Evolutionary conservation across 2,329 filamentous ascomycete species (phyloP), one percentile per base, ranked within the genome.

Genomic region (Bipolaris gigantea): DNA sequence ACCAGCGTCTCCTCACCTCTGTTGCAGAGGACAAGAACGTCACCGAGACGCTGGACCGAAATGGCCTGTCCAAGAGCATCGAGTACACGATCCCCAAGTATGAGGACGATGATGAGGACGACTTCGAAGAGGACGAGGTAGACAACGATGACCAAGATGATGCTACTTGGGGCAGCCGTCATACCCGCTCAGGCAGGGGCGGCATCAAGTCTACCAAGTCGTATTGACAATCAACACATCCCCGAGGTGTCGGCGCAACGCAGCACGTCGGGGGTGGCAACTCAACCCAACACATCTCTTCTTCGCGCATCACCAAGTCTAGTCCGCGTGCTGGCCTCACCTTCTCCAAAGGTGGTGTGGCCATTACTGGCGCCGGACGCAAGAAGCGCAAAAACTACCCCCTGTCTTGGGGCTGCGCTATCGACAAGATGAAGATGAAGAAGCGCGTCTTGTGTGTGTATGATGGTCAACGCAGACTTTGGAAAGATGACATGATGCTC

Each of bases 401-500:
- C 11, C 86, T 89, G 0, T 92, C 89, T 1, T 99, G 94, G 94
- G 93, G 94, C 48, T 94, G 92, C 67, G 85, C 92, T 59, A 87
- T 89, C 68, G 89, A 90, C 67, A 92, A 94, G 79, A 96, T 97
- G 90, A 95, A 89, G 71, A 95, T 96, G 85, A 97, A 95, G 85
- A 97, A 97, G 84, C 89, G 94, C 25, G 91, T 97, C 50, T 82
- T 97, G 67, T 91, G 91, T 60, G 90, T 96, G 18, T 99, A 95
- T 68, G 92, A 97, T 70, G 94, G 94, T 0, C 83, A 83, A 15
- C 86, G 92, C 48, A 87, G 93, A 38, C 82, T 99, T 45, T 94
- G 90, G 84, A 97, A 97, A 80, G 94, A 99, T 72, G 94, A 99
- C 77, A 94, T 97, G 91, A 96, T 97, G 92, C 86, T 99, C 45